Evolutionary conservation across 352 stramenopile species (phyloP), one percentile per base, ranked within the genome.

Genomic region (Globisporangium recalcitrans): DNA sequence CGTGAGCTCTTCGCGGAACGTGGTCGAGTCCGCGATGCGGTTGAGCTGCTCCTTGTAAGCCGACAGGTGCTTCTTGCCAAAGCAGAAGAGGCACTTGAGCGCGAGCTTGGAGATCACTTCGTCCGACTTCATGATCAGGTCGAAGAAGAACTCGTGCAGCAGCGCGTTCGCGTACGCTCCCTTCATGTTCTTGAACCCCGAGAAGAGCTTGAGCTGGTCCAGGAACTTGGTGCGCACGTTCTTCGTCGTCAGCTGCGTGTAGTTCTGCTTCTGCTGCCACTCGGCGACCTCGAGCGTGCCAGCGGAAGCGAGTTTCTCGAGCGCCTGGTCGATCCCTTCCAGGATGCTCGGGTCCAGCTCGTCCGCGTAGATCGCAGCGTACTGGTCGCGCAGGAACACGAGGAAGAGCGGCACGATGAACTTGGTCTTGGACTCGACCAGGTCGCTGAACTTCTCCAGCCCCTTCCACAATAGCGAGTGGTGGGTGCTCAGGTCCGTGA

Each of bases 51-150:
- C 76, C 71, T 93, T 96, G 79, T 97, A 97, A 0, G 89, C 77
- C 14, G 85, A 60, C 13, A 97, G 53, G 58, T 90, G 85, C 58
- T 91, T 88, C 58, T 76, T 89, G 31, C 87, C 88, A 62, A 92
- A 97, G 19, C 80, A 77, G 40, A 88, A 94, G 22, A 97, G 64
- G 62, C 89, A 97, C 59, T 92, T 76, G 21, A 97, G 74, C 22
- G 88, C 88, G 8, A 96, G 65, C 62, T 93, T 91, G 1, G 88
- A 95, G 22, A 97, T 64, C 22, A 85, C 67, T 47, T 93, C 87
- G 57, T 97, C 90, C 6, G 90, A 83, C 64, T 96, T 96, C 72
- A 95, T 89, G 49, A 97, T 68, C 60, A 96, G 69, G n/a, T 93
- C 85, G 21, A 92, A 90, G 70, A 96, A 96, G 21, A 95, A 70